Evolutionary conservation across 2,329 filamentous ascomycete species (phyloP).

Genomic region (Cytospora paraplurivora): DNA sequence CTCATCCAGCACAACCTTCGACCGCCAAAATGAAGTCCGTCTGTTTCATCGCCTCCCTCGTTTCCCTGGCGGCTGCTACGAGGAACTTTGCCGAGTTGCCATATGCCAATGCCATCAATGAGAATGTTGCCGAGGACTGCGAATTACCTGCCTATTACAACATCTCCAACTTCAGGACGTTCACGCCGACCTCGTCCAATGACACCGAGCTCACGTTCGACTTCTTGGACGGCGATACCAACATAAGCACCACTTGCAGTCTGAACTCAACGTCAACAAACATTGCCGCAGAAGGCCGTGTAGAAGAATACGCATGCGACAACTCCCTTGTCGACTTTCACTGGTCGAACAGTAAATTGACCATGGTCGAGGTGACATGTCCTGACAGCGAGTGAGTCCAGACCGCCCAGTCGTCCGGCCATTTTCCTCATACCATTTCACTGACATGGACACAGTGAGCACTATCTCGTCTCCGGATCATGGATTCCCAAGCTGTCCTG

Average conservation of each 20-base stretch:
- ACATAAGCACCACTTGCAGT: constrained; percentile 45
- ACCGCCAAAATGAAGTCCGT: constrained; percentile 19
- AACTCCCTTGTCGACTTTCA: constrained; percentile 47
- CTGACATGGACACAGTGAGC: constrained; percentile 18
- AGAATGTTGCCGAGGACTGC: constrained; percentile 35
- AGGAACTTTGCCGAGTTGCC: constrained; percentile 5
- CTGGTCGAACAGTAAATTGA: constrained; percentile 42
- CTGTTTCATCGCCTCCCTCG: constrained; percentile 17
- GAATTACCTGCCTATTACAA: constrained; percentile 43
- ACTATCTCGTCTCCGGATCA: constrained; percentile 21
- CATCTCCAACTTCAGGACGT: constrained; percentile 42
- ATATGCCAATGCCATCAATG: constrained; percentile 16
- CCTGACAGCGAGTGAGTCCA: constrained; percentile 24
- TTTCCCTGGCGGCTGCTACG: constrained; percentile 24
- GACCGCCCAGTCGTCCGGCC: too few relatives aligned
- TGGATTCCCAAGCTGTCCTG: constrained; percentile 23
- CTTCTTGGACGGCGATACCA: constrained; percentile 45
- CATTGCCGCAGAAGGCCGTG: constrained; percentile 36
- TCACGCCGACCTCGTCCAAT: constrained; percentile 37
- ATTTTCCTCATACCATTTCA: too few relatives aligned
- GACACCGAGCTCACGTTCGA: constrained; percentile 43
- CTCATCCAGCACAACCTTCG: not conserved
- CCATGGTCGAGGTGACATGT: constrained; percentile 50
- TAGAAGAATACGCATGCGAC: constrained; percentile 47
- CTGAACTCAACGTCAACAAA: constrained; percentile 47